Conservation (phyloP, 768 basidiomycete species). For the Dacryopinax spathularia region DNA sequence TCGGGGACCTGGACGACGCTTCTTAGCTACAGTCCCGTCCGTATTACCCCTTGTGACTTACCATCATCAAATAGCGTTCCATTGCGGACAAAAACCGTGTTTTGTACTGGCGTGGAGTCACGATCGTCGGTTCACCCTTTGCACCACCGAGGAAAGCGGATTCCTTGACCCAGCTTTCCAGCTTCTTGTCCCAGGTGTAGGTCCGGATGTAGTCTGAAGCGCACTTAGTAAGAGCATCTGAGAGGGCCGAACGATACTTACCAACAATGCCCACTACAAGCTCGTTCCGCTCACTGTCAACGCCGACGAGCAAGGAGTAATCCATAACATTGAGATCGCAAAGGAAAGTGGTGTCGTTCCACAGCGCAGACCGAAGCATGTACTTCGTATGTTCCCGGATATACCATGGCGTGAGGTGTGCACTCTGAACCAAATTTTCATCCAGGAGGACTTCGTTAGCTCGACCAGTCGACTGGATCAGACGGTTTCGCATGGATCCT, state of each 20-base stretch:
- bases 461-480: conserved; percentile 77
- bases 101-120: conserved; percentile 88
- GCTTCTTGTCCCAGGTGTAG: conserved; percentile 96
- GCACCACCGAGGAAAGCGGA: conserved; percentile 71
- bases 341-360: conserved; percentile 90
- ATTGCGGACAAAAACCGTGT: conserved; percentile 74
- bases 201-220: conserved; percentile 77
- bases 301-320: conserved; percentile 89
- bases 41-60: conserved; percentile 23
- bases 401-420: conserved; percentile 79
- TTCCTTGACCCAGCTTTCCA: conserved; percentile 98
- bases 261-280: conserved; percentile 95
- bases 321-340: conserved; percentile 95
- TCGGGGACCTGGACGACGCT: conserved; percentile 50
- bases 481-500: conserved; percentile 86
- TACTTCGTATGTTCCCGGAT: conserved; percentile 93
- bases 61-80: conserved; percentile 81
- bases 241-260: conserved; percentile 30
- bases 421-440: conserved; percentile 91
- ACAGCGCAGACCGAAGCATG: conserved; percentile 76
- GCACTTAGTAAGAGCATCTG: background rate
- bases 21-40: conserved; percentile 9
- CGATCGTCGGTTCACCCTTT: conserved; percentile 87
- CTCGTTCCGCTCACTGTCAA: conserved; percentile 78
- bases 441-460: conserved; percentile 91